A percentile compares a stretch with the other conserved stretches of the same genome.
phyloP scores from a whole-genome alignment of 495 filamentous ascomycete species.

The Trichoderma parareesei region DNA sequence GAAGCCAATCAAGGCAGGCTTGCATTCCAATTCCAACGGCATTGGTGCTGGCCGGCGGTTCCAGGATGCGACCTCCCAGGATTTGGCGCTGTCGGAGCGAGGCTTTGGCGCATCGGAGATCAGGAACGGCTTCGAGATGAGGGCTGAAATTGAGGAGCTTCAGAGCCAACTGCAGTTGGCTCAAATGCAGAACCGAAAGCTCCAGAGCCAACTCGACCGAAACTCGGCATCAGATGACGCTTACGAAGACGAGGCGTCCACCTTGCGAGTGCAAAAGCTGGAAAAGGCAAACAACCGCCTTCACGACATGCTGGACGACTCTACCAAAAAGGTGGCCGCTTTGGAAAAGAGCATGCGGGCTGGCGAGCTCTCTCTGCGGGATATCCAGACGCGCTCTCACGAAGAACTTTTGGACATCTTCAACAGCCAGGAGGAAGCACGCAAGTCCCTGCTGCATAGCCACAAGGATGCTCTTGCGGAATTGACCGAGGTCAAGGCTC shows the following conservation, averaged over 20 bases:
- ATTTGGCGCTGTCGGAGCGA: conserved; percentile 79
- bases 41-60: conserved; percentile 69
- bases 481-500: conserved; percentile 72
- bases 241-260: conserved; percentile 69
- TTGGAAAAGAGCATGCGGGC: conserved; percentile 79
- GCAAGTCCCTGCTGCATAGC: conserved; percentile 68
- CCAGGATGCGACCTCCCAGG: conserved; percentile 56
- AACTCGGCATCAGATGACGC: conserved; percentile 43
- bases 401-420: conserved; percentile 93
- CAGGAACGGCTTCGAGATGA: conserved; percentile 85
- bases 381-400: conserved; percentile 87
- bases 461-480: conserved; percentile 83
- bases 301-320: conserved; percentile 93
- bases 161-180: conserved; percentile 93
- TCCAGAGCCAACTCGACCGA: conserved; percentile 79
- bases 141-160: conserved; percentile 81
- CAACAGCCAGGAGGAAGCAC: conserved; percentile 86
- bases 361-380: conserved; percentile 83
- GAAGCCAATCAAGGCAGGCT: conserved; percentile 57
- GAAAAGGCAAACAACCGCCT: conserved; percentile 88
- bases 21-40: conserved; percentile 62
- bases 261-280: conserved; percentile 78
- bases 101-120: conserved; percentile 85
- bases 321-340: conserved; percentile 82
- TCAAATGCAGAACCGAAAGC: conserved; percentile 92